Conservation (phyloP, 2,329 filamentous ascomycete species). For the Tolypocladium endophyticum region DNA sequence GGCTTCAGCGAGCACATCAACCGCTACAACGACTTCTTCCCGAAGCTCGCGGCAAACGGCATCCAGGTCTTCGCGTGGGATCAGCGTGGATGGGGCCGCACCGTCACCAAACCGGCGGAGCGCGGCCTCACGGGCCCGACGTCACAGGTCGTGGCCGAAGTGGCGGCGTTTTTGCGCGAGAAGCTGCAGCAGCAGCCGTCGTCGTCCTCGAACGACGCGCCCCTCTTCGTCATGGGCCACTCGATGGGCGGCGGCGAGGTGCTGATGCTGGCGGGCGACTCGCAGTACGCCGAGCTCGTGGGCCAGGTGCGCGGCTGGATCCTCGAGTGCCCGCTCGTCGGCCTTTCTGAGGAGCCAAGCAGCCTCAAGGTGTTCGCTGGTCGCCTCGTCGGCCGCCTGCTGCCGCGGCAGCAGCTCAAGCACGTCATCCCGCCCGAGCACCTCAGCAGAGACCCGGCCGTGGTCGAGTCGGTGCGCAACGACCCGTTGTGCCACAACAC, state of each 20-base stretch:
- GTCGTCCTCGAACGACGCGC: slow-evolving; percentile 20
- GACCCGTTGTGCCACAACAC: slow-evolving; percentile 72
- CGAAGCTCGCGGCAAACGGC: slow-evolving; percentile 54
- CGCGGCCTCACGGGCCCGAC: slow-evolving; percentile 68
- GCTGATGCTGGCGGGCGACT: slow-evolving; percentile 46
- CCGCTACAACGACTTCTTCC: slow-evolving; percentile 67
- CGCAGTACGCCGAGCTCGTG: slow-evolving; percentile 42
- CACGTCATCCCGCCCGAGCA: slow-evolving; percentile 54
- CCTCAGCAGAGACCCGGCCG: slow-evolving; percentile 56
- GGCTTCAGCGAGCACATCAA: slow-evolving; percentile 83
- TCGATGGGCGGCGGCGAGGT: slow-evolving; percentile 82
- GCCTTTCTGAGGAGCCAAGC: slow-evolving; percentile 57
- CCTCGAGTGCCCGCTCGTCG: slow-evolving; percentile 69
- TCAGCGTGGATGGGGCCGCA: slow-evolving; percentile 81
- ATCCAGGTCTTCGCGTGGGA: slow-evolving; percentile 74
- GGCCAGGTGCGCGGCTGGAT: slow-evolving; percentile 61
- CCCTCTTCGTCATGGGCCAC: slow-evolving; percentile 80
- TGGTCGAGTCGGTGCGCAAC: slow-evolving; percentile 47
- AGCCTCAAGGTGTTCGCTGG: slow-evolving; percentile 54
- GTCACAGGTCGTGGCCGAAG: slow-evolving; percentile 60
- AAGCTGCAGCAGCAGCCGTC: slow-evolving; percentile 48
- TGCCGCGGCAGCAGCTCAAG: slow-evolving; percentile 58
- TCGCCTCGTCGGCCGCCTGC: slow-evolving; percentile 52
- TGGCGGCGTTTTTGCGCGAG: slow-evolving; percentile 61
- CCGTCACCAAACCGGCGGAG: slow-evolving; percentile 49